Percentiles rank a stretch among this genome's conserved stretches.
Conservation (phyloP, 768 basidiomycete genomes). For the Chiua virens region DNA sequence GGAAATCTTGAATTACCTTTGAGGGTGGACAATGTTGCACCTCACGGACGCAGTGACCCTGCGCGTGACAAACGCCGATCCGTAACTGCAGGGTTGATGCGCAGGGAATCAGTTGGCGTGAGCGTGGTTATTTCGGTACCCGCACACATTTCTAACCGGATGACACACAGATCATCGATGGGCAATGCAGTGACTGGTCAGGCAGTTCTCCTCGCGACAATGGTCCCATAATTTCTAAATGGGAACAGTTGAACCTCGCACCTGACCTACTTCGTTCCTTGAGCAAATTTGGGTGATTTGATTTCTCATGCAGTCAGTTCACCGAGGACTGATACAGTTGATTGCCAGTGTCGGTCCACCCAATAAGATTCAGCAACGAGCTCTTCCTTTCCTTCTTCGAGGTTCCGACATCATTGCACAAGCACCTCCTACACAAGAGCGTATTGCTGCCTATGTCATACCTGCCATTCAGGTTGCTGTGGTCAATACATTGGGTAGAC, state of each 20-base stretch:
- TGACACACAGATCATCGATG: conserved; percentile 50
- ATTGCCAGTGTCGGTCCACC: conserved; percentile 86
- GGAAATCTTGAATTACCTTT: conserved; percentile 75
- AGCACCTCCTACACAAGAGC: conserved; percentile 96
- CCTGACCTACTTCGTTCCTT: conserved; percentile 88
- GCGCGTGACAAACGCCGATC: conserved; percentile 75
- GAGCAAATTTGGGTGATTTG: conserved; percentile 86
- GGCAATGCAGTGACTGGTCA: conserved; percentile 55
- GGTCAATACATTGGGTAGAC: conserved; percentile 54
- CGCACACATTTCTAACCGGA: conserved; percentile 13
- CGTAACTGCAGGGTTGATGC: conserved; percentile 57
- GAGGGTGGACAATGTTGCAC: conserved; percentile 45
- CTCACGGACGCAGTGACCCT: conserved; percentile 39
- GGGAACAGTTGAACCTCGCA: conserved; percentile 88
- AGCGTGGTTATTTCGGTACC: conserved; percentile 28
- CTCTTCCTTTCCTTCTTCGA: conserved; percentile 90
- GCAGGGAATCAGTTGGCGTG: conserved; percentile 76
- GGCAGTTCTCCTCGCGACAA: conserved; percentile 59
- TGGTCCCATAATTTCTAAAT: conserved; percentile 87
- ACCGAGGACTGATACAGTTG: conserved; percentile 13
- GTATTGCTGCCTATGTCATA: conserved; percentile 96
- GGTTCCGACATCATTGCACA: conserved; percentile 98
- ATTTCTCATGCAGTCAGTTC: conserved; percentile 4
- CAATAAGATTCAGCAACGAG: conserved; percentile 98
- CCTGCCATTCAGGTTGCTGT: conserved; percentile 85